Percentiles rank a stretch among this genome's conserved stretches.
phyloP scores from a whole-genome alignment of 2,329 filamentous ascomycete genomes.

The Stagonosporopsis tanaceti region DNA sequence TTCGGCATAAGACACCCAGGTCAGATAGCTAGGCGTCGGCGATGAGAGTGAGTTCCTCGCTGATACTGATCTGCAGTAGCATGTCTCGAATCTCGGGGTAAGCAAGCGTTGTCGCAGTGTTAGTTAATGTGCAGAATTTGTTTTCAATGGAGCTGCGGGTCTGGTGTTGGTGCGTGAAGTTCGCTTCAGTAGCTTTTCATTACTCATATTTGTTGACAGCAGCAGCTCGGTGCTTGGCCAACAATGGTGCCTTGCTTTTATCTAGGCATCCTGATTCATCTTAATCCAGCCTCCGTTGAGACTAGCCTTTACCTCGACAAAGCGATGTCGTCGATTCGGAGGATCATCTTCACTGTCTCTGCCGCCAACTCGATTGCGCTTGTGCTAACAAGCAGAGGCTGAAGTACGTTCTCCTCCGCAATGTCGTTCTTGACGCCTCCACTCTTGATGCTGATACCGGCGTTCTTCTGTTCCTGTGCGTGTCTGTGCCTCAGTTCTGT shows the following conservation, averaged over 20 bases:
- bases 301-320: constrained; percentile 50
- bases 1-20: no score
- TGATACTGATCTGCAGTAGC: neutral
- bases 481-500: constrained; percentile 94
- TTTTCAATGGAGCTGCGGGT: neutral
- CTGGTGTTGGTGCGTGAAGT: neutral
- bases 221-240: neutral
- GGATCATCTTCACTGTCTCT: constrained; percentile 97
- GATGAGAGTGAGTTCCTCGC: neutral
- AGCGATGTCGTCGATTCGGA: constrained; percentile 73
- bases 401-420: constrained; percentile 93
- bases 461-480: constrained; percentile 93
- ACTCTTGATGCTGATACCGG: constrained; percentile 97
- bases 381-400: constrained; percentile 94
- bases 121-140: neutral
- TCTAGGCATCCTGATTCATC: constrained; percentile 8
- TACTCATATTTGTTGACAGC: constrained; percentile 8
- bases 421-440: constrained; percentile 98
- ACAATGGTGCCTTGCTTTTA: constrained; percentile 9
- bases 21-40: neutral
- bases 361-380: constrained; percentile 96
- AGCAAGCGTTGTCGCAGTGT: neutral
- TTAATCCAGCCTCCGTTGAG: constrained; percentile 1
- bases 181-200: constrained; percentile 19
- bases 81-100: neutral